Conservation (phyloP, 2,329 filamentous ascomycete genomes). For the Septoria linicola region DNA sequence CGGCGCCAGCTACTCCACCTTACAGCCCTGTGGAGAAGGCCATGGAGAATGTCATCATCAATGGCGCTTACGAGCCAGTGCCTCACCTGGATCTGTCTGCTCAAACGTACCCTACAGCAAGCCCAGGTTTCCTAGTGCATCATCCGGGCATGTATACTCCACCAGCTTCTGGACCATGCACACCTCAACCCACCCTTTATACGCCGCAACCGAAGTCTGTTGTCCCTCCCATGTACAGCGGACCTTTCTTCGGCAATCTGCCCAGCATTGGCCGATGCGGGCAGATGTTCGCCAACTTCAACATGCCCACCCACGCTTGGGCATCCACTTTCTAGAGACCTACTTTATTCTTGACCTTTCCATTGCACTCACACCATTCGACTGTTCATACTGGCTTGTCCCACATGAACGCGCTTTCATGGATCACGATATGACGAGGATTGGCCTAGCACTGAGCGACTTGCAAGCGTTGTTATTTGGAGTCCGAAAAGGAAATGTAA, state of each 20-base stretch:
- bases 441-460: conserved; percentile 16
- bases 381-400: conserved; percentile 20
- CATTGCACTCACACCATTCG: conserved; percentile 9
- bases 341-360: conserved; percentile 7
- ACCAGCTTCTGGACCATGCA: conserved; percentile 31
- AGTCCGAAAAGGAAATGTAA: conserved; percentile 22
- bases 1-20: conserved; percentile 45
- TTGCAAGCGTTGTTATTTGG: conserved; percentile 19
- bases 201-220: conserved; percentile 28
- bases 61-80: conserved; percentile 26
- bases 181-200: conserved; percentile 32
- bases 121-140: conserved; percentile 15
- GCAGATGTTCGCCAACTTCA: conserved; percentile 31
- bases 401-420: not conserved
- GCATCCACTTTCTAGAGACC: conserved; percentile 19
- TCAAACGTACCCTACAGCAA: conserved; percentile 28
- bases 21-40: conserved; percentile 43
- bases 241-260: conserved; percentile 24
- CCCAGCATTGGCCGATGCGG: conserved; percentile 29
- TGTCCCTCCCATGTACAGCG: conserved; percentile 21
- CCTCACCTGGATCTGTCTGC: conserved; percentile 34
- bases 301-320: conserved; percentile 29
- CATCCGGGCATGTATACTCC: conserved; percentile 24
- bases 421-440: not conserved
- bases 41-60: conserved; percentile 22